Percentiles rank a stretch among this genome's conserved stretches.
Evolutionary conservation across 2,329 filamentous ascomycete species (phyloP).

Genomic region (Epichloe gansuensis): DNA sequence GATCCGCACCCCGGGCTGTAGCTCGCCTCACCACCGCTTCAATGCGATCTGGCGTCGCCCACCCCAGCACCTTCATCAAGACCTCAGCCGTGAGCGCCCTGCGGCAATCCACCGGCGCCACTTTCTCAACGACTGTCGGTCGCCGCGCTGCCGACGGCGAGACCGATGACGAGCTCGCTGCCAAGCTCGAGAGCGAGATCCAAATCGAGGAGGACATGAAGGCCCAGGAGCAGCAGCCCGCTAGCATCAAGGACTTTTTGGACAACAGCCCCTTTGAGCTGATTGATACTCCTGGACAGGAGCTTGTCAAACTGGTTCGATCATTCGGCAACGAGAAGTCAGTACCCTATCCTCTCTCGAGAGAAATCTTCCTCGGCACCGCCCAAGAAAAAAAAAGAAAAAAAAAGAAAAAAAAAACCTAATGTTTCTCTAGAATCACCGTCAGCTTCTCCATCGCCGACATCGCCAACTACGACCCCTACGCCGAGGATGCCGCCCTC

Average conservation of each 20-base stretch:
- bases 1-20: slow-evolving; percentile 52
- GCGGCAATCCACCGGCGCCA: slow-evolving; percentile 23
- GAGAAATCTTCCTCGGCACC: not conserved
- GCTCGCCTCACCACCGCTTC: slow-evolving; percentile 42
- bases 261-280: slow-evolving; percentile 76
- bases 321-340: slow-evolving; percentile 81
- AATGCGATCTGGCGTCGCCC: slow-evolving; percentile 33
- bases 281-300: slow-evolving; percentile 67
- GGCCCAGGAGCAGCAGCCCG: slow-evolving; percentile 56
- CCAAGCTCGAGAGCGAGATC: slow-evolving; percentile 77
- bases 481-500: slow-evolving; percentile 24
- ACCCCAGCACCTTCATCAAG: slow-evolving; percentile 36
- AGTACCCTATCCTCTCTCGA: slow-evolving; percentile 15
- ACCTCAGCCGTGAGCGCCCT: slow-evolving; percentile 23
- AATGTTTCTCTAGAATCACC: slow-evolving; percentile 22
- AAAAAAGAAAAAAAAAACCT: not conserved
- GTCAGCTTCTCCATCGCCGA: slow-evolving; percentile 31
- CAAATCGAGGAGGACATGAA: slow-evolving; percentile 73
- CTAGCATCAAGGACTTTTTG: slow-evolving; percentile 76
- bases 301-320: slow-evolving; percentile 76
- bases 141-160: slow-evolving; percentile 31
- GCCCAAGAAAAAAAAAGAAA: not conserved
- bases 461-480: slow-evolving; percentile 27
- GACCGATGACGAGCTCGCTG: slow-evolving; percentile 66
- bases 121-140: slow-evolving; percentile 33